phyloP scores from a whole-genome alignment of 2,329 filamentous ascomycete species.

The Colletotrichum sp. region DNA sequence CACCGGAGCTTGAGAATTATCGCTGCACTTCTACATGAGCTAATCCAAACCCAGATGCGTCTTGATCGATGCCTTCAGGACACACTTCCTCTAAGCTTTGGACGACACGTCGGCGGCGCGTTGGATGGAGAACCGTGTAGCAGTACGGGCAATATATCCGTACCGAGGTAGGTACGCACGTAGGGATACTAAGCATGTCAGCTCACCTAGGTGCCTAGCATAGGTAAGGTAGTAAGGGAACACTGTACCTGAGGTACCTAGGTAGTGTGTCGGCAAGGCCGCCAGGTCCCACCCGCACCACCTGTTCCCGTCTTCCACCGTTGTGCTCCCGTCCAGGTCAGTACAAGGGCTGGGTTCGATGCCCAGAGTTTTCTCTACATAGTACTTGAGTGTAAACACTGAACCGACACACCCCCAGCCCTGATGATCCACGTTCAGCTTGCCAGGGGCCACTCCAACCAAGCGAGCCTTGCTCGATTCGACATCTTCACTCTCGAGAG shows the following conservation, averaged over 20 bases:
- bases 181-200: not conserved
- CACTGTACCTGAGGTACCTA: too few relatives aligned
- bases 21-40: not conserved
- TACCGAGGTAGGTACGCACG: not conserved
- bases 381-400: not conserved
- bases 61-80: not conserved
- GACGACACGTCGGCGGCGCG: not conserved
- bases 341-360: not conserved
- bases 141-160: not conserved
- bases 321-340: not conserved
- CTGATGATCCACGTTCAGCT: not conserved
- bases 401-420: not conserved
- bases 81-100: not conserved
- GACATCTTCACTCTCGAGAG: not conserved
- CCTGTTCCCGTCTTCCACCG: not conserved
- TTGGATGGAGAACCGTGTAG: not conserved
- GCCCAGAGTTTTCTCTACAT: not conserved
- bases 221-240: not conserved
- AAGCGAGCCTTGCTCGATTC: not conserved
- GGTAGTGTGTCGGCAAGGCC: not conserved
- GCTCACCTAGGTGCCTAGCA: not conserved
- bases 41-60: not conserved
- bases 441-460: not conserved
- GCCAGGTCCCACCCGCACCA: not conserved
- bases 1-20: not conserved